Percentiles rank a stretch among this genome's conserved stretches.
These are phyloP conservation scores for Nitzschia sp. DNA, from an alignment of 108 stramenopile genomes.

Conservation along the genomic window DNA sequence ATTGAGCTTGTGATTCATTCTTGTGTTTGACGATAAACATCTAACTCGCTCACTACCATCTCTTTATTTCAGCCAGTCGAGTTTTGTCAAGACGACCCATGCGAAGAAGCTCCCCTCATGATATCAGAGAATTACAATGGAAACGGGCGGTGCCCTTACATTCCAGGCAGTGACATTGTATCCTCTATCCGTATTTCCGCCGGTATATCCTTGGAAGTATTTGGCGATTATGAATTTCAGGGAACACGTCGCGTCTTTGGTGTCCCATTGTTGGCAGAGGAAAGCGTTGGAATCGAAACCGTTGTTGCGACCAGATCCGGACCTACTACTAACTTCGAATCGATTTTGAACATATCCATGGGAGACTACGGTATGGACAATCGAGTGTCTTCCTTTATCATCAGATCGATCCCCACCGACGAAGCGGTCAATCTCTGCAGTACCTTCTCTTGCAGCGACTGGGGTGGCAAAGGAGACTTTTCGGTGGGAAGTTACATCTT, in stretches of 20 bases:
- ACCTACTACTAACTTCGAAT: too few species aligned
- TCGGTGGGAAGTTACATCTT: background rate
- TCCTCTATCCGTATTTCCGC: background rate
- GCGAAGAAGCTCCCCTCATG: slow-evolving; percentile 12
- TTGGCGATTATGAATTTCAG: background rate
- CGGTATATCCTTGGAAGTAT: background rate
- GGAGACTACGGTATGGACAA: background rate
- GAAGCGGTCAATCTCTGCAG: background rate
- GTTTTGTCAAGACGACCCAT: slow-evolving; percentile 12
- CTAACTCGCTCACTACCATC: background rate
- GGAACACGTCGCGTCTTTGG: background rate
- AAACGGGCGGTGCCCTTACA: background rate
- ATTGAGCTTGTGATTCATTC: too few species aligned
- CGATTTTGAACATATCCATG: background rate
- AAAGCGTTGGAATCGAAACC: too few species aligned
- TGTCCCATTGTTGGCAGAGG: background rate
- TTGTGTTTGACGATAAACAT: background rate
- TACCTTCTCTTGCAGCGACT: background rate
- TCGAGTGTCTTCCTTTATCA: background rate
- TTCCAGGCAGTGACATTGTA: background rate
- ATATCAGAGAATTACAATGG: slow-evolving; percentile 15
- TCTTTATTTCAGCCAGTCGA: background rate
- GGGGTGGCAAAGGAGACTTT: background rate
- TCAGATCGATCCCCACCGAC: background rate
- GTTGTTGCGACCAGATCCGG: too few species aligned